Evolutionary conservation across 495 filamentous ascomycete species (phyloP).

Genomic region (Xylaria flabelliformis): DNA sequence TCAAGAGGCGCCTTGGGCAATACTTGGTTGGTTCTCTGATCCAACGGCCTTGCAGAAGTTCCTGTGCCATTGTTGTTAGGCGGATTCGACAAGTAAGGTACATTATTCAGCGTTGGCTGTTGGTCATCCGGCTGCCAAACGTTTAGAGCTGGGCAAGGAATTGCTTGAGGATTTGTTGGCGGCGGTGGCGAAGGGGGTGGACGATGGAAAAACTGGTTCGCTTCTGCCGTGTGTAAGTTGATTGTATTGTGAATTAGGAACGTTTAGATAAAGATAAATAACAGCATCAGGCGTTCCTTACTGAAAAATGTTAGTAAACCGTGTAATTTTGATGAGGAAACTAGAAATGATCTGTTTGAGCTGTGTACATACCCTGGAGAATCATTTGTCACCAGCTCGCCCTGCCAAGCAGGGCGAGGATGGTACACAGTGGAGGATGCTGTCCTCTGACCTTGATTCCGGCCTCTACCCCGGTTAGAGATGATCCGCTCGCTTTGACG

Average conservation of each 20-base stretch:
- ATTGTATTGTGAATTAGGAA: not conserved
- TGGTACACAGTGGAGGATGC: not conserved
- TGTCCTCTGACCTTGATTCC: not conserved
- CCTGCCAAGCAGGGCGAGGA: not conserved
- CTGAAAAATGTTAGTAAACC: not conserved
- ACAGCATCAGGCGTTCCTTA: not conserved
- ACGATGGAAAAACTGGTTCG: slow-evolving; percentile 6
- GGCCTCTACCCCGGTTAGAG: not conserved
- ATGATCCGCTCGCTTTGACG: not conserved
- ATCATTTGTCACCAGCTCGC: not conserved
- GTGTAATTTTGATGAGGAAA: not conserved
- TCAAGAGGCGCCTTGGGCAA: not conserved
- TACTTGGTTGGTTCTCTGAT: not conserved
- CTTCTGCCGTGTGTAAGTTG: slow-evolving; percentile 4
- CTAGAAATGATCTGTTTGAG: not conserved
- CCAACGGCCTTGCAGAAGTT: not conserved
- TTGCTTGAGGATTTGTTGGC: not conserved
- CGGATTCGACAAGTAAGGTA: not conserved
- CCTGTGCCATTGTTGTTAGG: not conserved
- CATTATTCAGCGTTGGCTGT: not conserved
- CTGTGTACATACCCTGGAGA: slow-evolving; percentile 9
- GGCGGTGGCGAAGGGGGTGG: not conserved
- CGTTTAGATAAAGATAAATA: not conserved
- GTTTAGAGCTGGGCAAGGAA: not conserved
- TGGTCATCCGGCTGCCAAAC: not conserved